Base-by-base conservation (phyloP, 805 yeast genomes). In the Alloascoidea africana region DNA sequence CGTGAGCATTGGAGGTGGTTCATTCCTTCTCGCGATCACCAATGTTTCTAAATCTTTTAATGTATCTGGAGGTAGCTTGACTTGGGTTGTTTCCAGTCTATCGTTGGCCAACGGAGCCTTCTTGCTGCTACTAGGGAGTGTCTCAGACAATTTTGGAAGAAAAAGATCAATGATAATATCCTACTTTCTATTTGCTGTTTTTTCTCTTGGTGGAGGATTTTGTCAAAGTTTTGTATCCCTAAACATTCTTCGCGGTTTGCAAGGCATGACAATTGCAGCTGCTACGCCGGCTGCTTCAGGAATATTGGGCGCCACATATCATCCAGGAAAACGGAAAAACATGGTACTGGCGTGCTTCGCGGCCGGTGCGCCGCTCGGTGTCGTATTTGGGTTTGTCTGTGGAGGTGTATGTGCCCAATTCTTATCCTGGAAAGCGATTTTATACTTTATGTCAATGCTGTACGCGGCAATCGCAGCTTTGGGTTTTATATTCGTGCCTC, bases 81-180 rank as follows among this genome's bases (percentile, higher is more conserved):
- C 68, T 2, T 66, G 73, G 73, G 51, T 60, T 14, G 54, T 59
- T 5, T 53, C 63, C 5, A 50, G 66, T 14, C 58, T 64, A 16
- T 52, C 53, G 36, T 50, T 66, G 11, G 66, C 68, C 3, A 58
- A 58, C 36, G 72, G 70, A 4, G 52, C 68, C 2, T 55, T 62
- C 33, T 48, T 67, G 18, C 48, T 66, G 14, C 38, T 66, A 5
- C 57, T 63, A 56, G 70, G 72, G 5, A 65, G 63, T 17, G 42
- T 67, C n/a, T 65, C 71, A 1, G 73, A 66, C 49, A 56, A 60
- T 0, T 49, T 66, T 45, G 71, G 71, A n/a, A 52, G 72, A 18
- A 63, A 56, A 39, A 52, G 55, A 14, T 52, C 65, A 4, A 50
- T 66, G 6, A 37, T 64, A 1, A 42, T 49, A 4, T 58, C 66